Evolutionary conservation across 768 basidiomycete species (phyloP), one percentile per base, ranked within the genome.

Genomic region (Russula brevipes): DNA sequence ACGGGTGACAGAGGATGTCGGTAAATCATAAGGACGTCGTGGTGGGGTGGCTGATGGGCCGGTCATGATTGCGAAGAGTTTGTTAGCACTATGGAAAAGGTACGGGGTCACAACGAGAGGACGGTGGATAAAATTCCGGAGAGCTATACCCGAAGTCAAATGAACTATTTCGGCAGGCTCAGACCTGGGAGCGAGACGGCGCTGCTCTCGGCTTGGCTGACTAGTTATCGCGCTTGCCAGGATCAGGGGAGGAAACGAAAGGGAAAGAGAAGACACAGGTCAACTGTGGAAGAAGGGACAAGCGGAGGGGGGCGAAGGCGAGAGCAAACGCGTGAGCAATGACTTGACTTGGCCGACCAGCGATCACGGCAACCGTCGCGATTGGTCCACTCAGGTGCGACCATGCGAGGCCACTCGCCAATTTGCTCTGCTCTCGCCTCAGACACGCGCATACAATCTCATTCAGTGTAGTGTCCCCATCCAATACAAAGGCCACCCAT

Each of bases 341-440:
- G 9, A 44, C 41, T 31, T 54, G 38, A 61, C 46, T 35, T 38
- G 39, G 46, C 46, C 58, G 58, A 55, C 58, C 14, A 50, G 41
- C 19, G 63, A 64, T 54, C 63, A 64, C 63, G 63, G 63, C 59
- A 64, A 64, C 59, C 24, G 63, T 64, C 63, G 63, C 58, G 47
- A 64, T 64, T 64, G 58, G 63, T 58, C 60, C 58, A 60, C 63
- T 64, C 58, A 60, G 35, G 55, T 59, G 45, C 54, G 54, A 49
- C 53, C 17, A 46, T 33, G 44, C 54, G 7, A 44, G 47, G 31
- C 16, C n/a, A 17, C 11, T 52, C 35, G 2, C 36, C 41, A 11
- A 39, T 39, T 39, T 39, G 24, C 24, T 24, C 24, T 24, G 24
- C 1, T 24, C 24, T 24, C 24, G 24, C 24, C 24, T 24, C 24